phyloP scores from a whole-genome alignment of 2,329 filamentous ascomycete genomes.

The Paradendryphiella salina region DNA sequence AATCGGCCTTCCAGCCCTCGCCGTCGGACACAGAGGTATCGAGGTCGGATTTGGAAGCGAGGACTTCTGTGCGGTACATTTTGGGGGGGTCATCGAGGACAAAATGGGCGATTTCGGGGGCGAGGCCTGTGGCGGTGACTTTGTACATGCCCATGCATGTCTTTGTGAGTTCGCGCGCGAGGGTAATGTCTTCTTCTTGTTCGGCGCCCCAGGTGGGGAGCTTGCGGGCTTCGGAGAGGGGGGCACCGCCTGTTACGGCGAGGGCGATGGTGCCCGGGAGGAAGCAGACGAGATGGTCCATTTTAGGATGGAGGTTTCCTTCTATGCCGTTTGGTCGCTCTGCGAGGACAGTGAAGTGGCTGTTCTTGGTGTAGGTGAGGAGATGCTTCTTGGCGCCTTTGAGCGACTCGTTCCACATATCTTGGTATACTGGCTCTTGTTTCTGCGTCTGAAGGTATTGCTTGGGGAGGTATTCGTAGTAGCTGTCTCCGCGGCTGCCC shows the following conservation, averaged over 20 bases:
- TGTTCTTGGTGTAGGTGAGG: conserved; percentile 80
- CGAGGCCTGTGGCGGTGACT: conserved; percentile 85
- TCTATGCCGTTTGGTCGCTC: conserved; percentile 78
- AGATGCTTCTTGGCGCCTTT: conserved; percentile 87
- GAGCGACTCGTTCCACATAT: conserved; percentile 90
- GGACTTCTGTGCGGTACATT: conserved; percentile 55
- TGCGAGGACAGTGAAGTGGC: conserved; percentile 83
- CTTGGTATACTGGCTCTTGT: conserved; percentile 80
- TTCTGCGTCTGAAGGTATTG: conserved; percentile 93
- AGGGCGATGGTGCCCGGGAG: conserved; percentile 95
- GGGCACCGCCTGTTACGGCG: conserved; percentile 76
- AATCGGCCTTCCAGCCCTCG: conserved; percentile 75
- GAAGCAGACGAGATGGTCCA: conserved; percentile 98
- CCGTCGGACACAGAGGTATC: conserved; percentile 42
- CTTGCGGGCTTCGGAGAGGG: conserved; percentile 74
- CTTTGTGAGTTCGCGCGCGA: conserved; percentile 89
- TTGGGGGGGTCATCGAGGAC: conserved; percentile 70
- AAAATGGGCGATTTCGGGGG: conserved; percentile 93
- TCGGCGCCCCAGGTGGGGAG: conserved; percentile 70
- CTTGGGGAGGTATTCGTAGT: conserved; percentile 98
- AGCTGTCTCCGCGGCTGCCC: conserved; percentile 92
- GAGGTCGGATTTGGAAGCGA: conserved; percentile 49
- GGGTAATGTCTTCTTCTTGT: conserved; percentile 82
- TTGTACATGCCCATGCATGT: conserved; percentile 99
- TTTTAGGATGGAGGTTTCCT: conserved; percentile 74